A percentile compares a stretch with the other conserved stretches of the same genome.
phyloP scores from a whole-genome alignment of 1,284 basidiomycete genomes.

The Ceratobasidium sp. region DNA sequence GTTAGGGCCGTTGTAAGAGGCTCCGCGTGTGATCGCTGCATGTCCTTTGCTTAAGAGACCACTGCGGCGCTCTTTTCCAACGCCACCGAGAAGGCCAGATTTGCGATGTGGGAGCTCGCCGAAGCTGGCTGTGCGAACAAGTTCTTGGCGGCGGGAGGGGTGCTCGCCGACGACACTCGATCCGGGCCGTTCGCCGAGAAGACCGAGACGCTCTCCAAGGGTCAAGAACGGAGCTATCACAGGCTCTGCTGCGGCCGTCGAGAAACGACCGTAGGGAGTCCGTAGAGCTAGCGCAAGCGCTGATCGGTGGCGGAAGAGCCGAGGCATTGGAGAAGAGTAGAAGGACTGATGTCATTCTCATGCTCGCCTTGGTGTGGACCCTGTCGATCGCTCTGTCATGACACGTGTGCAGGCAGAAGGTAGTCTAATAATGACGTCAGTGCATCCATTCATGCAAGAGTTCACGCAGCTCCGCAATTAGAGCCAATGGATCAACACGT shows the following conservation, averaged over 20 bases:
- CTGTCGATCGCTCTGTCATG: no score
- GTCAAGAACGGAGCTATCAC: neutral
- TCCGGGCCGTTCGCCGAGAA: slow-evolving; percentile 31
- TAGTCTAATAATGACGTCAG: no score
- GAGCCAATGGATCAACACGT: neutral
- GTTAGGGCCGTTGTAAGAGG: neutral
- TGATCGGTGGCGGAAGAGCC: slow-evolving; percentile 31
- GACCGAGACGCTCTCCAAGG: slow-evolving; percentile 28
- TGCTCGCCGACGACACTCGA: slow-evolving; percentile 37
- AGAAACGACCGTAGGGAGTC: slow-evolving; percentile 14
- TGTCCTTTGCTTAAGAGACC: slow-evolving; percentile 16
- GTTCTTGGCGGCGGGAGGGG: slow-evolving; percentile 17
- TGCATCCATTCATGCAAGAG: no score
- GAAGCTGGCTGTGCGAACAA: slow-evolving; percentile 35
- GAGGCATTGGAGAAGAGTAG: slow-evolving; percentile 34
- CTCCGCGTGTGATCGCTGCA: neutral
- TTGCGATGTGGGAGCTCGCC: slow-evolving; percentile 22
- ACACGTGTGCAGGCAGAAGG: no score
- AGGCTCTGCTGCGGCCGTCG: slow-evolving; percentile 21
- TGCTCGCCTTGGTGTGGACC: no score
- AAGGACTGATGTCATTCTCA: no score
- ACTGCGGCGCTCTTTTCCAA: slow-evolving; percentile 15
- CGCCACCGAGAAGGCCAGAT: slow-evolving; percentile 28
- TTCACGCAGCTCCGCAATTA: slow-evolving; percentile 21
- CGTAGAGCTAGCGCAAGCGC: slow-evolving; percentile 36